Base-by-base conservation (phyloP, 2,329 filamentous ascomycete species). In the Ophiostoma himal-ulmi region DNA sequence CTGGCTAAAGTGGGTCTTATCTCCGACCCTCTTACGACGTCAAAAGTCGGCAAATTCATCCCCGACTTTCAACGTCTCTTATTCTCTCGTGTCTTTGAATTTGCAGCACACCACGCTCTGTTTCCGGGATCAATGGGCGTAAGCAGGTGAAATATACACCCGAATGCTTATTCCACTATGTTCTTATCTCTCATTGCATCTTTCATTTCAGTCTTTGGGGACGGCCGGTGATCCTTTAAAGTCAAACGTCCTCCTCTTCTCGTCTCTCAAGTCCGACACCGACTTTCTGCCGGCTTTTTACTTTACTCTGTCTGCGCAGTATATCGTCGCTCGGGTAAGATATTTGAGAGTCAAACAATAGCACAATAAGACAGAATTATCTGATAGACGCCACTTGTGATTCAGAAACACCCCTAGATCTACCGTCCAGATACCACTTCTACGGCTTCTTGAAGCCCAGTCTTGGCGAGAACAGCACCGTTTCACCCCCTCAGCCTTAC, bases 41-140 rank as follows among this genome's bases (percentile, higher is more conserved):
- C 52, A 26, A 57, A 57, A 57, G 17, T 30, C 52, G 52, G 52
- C 52, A 57, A 57, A 57, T 57, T 57, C 52, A 57, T 26, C n/a
- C 22, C 52, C 52, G 52, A 57, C 44, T 48, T 48, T 48, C 37
- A 39, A 20, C 52, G 11, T 26, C 52, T n/a, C 2, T 6, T 11
- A 10, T 26, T 17, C 44, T 48, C 44, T 48, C 44, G 20, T 11
- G n/a, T 57, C 6, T 26, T 26, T 48, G 44, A 17, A n/a, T n/a
- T 7, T 48, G 17, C 44, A 48, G 20, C 44, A 17, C 44, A 48
- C 13, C 44, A 48, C 44, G 17, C 17, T n/a, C 14, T 44, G 2
- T 44, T 10, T 44, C 10, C 14, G 7, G 14, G 39, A 44, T 11
- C 10, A 44, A 17, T 20, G 13, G 6, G n/a, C 5, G 44, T 17